These are phyloP conservation scores for Flaveria trinervia DNA, from an alignment of 129 eudicot species.

Conservation along the genomic window DNA sequence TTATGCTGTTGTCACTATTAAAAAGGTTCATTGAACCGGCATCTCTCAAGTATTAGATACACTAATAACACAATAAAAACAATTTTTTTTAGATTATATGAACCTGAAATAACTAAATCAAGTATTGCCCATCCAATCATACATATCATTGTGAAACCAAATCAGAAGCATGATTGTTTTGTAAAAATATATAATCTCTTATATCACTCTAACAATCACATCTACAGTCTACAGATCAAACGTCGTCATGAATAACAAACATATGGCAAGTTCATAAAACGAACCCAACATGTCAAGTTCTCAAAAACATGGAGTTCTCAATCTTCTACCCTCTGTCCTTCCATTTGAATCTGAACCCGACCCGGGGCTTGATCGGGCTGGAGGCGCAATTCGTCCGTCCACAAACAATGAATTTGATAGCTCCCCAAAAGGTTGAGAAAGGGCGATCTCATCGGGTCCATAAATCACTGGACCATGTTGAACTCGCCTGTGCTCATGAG, in stretches of 20 bases:
- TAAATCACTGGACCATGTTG: constrained; percentile 36
- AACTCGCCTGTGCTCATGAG: constrained; percentile 43
- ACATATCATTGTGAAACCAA: neutral
- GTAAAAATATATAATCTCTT: too few relatives aligned
- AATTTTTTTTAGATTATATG: neutral
- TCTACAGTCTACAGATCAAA: constrained; percentile 18
- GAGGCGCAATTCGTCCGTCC: constrained; percentile 67
- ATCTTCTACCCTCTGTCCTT: constrained; percentile 35
- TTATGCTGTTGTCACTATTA: too few relatives aligned
- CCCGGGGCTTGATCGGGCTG: constrained; percentile 43
- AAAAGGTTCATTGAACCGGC: too few relatives aligned
- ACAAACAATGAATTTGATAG: constrained; percentile 60
- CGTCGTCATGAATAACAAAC: constrained; percentile 8
- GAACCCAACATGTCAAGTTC: constrained; percentile 17
- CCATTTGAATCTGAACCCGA: constrained; percentile 35
- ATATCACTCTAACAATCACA: neutral
- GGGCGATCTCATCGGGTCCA: constrained; percentile 52
- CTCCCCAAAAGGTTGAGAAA: constrained; percentile 53
- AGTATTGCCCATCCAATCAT: neutral
- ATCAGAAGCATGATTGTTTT: neutral
- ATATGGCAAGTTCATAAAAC: neutral
- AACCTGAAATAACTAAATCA: neutral
- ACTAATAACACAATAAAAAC: too few relatives aligned
- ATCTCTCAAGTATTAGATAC: too few relatives aligned
- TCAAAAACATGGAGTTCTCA: constrained; percentile 39